Base-by-base conservation (phyloP, 2,329 filamentous ascomycete species). In the Lachnellula subtilissima region DNA sequence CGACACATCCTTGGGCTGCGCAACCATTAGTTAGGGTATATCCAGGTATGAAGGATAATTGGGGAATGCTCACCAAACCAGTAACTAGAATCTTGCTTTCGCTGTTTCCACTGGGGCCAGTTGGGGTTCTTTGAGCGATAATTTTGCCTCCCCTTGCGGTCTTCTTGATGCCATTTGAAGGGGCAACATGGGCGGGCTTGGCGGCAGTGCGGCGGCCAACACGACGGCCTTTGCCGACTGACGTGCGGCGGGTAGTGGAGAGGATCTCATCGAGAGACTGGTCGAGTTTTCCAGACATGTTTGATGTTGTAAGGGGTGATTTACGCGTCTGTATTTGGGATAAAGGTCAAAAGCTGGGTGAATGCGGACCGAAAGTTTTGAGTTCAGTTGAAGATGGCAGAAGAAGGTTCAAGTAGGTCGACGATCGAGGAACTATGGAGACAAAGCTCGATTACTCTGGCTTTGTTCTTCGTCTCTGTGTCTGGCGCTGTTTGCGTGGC, bases 71-170 rank as follows among this genome's bases (percentile, higher is more conserved):
- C 87, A 97, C 92, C 82, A 99, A 83, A 80, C 95, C 95, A 87
- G 91, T 96, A 77, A 99, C 93, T 75, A 96, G 89, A 77, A 97
- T 93, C 79, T 97, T 97, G 82, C 91, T 95, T 66, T 95, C 91
- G 70, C 84, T 85, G 68, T 78, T 78, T 59, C 76, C 74, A 64
- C 79, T 75, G 56, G 83, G 82, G 71, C 86, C 88, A 66, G 83
- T 82, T 60, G 89, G 84, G 43, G 80, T 77, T 59, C 82, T 76
- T 76, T 86, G 85, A 65, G 79, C 78, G 58, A 77, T 75, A 62
- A 78, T 78, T 68, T 87, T 88, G 56, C 79, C 72, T 64, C 78
- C 74, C 69, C 80, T 88, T 57, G 82, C 79, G 65, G 78, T 88
- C 67, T 81, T 84, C 82, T 96, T 97, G 66, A 97, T 82, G 70